These are phyloP conservation scores for Globisporangium splendens DNA, from an alignment of 352 stramenopile genomes.

Conservation along the genomic window DNA sequence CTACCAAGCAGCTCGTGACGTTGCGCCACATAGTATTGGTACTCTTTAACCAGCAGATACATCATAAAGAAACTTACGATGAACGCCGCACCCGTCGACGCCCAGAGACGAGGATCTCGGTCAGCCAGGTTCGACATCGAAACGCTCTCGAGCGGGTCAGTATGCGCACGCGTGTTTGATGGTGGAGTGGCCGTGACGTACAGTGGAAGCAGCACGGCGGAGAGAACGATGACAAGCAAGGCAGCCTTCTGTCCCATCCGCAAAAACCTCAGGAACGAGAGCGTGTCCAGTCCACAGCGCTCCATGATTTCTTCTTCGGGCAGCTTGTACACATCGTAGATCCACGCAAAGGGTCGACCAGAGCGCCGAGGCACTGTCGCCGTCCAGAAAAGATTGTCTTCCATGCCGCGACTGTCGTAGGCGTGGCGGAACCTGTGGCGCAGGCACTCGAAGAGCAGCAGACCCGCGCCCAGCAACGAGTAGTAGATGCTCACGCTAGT, in stretches of 20 bases:
- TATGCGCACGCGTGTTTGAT: slow-evolving; percentile 12
- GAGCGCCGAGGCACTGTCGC: slow-evolving; percentile 1
- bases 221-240: slow-evolving; percentile 55
- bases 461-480: slow-evolving; percentile 33
- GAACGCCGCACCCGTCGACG: slow-evolving; percentile 45
- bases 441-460: slow-evolving; percentile 63
- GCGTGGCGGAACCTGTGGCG: slow-evolving; percentile 44
- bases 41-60: slow-evolving; percentile 56
- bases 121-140: slow-evolving; percentile 74
- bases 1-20: slow-evolving; percentile 58
- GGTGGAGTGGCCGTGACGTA: slow-evolving; percentile 48
- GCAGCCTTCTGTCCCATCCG: slow-evolving; percentile 63
- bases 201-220: slow-evolving; percentile 57
- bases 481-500: slow-evolving; percentile 70
- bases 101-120: slow-evolving; percentile 57
- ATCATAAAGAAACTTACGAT: slow-evolving; percentile 55
- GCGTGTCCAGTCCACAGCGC: slow-evolving; percentile 69
- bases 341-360: slow-evolving; percentile 45
- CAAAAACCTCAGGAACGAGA: slow-evolving; percentile 71
- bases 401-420: slow-evolving; percentile 47
- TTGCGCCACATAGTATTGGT: slow-evolving; percentile 50
- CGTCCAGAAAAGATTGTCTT: slow-evolving; percentile 29
- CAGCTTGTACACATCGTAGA: slow-evolving; percentile 32
- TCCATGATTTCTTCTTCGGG: slow-evolving; percentile 67
- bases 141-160: slow-evolving; percentile 60